phyloP scores from a whole-genome alignment of 73 alveolate species.

The Paramecium caudatum region DNA sequence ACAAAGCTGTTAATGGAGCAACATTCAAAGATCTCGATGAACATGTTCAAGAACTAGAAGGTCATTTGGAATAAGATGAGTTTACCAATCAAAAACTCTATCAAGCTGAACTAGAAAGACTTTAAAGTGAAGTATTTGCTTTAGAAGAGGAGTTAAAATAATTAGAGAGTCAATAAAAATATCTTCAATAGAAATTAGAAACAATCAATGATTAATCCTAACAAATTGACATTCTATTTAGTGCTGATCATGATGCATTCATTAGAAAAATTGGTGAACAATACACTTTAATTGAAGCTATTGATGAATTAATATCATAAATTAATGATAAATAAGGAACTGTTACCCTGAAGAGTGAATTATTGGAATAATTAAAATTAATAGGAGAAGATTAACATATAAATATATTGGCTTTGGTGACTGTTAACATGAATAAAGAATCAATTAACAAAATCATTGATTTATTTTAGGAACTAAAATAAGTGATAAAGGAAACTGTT shows the following conservation, averaged over 20 bases:
- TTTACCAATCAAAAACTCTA: not conserved
- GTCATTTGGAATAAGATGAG: conserved; percentile 16
- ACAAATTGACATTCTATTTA: conserved; percentile 9
- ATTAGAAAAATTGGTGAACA: conserved; percentile 10
- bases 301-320: conserved; percentile 35
- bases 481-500: not conserved
- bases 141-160: conserved; percentile 23
- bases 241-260: conserved; percentile 35
- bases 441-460: not conserved
- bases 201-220: not conserved
- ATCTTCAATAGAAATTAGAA: not conserved
- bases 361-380: not conserved
- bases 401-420: not conserved
- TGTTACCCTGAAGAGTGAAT: not conserved
- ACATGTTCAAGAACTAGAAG: conserved; percentile 17
- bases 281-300: conserved; percentile 38
- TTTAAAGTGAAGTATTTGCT: not conserved
- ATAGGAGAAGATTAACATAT: conserved; percentile 25
- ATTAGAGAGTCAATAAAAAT: not conserved
- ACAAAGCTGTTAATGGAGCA: conserved; percentile 11
- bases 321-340: not conserved
- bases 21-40: conserved; percentile 9
- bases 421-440: not conserved
- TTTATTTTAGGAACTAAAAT: not conserved
- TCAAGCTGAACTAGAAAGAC: conserved; percentile 14